Percentiles rank a stretch among this genome's conserved stretches.
phyloP scores from a whole-genome alignment of 345 rosid species.

The Draba incana region DNA sequence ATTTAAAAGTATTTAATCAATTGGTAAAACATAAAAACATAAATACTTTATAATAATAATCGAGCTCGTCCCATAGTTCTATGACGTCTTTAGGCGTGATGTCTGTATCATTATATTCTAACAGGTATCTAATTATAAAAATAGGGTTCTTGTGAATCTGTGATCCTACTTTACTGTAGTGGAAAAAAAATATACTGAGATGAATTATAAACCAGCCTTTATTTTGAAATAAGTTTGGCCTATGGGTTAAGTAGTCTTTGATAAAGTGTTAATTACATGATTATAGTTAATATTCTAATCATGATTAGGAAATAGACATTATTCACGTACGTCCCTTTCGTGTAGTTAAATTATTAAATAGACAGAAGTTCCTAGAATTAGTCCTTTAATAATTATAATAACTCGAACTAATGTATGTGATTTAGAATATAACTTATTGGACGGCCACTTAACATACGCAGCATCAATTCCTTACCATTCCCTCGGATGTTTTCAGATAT shows the following conservation, averaged over 20 bases:
- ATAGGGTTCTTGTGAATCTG: neutral
- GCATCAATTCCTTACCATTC: neutral
- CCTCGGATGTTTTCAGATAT: neutral
- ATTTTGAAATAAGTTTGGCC: neutral
- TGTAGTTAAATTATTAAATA: slow-evolving; percentile 9
- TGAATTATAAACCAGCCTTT: neutral
- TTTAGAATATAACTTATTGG: slow-evolving; percentile 2
- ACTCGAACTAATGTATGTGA: neutral
- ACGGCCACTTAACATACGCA: neutral
- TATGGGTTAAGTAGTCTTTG: neutral
- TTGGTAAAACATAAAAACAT: too few relatives aligned
- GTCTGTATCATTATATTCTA: slow-evolving; percentile 13
- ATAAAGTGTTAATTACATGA: neutral
- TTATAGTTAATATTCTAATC: neutral
- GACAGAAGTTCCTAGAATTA: slow-evolving; percentile 1
- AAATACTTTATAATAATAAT: neutral
- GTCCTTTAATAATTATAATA: neutral
- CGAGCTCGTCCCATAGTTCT: neutral
- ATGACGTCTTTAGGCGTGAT: neutral
- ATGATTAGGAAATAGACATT: slow-evolving; percentile 26
- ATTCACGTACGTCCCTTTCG: slow-evolving; percentile 31
- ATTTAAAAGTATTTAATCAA: too few relatives aligned
- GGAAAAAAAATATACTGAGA: neutral
- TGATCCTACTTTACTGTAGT: slow-evolving; percentile 10
- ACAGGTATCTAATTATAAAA: neutral